These are phyloP conservation scores for Tilletia horrida DNA, from an alignment of 1,284 basidiomycete species.

Conservation along the genomic window DNA sequence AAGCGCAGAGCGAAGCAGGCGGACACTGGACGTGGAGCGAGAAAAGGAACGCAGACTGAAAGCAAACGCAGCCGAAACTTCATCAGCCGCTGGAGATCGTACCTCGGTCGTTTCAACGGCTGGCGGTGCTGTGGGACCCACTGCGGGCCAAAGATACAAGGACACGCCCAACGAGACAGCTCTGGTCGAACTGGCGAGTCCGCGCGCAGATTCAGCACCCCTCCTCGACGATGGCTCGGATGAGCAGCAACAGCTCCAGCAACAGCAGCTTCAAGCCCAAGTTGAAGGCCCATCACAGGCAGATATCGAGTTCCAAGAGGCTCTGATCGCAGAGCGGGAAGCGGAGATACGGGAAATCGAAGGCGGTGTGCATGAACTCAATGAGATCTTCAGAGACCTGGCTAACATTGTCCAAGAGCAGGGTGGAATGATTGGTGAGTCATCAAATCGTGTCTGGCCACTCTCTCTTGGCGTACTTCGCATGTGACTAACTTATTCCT, in stretches of 20 bases:
- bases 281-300: constrained; percentile 60
- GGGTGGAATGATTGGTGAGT: constrained; percentile 85
- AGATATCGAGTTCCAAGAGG: constrained; percentile 95
- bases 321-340: constrained; percentile 90
- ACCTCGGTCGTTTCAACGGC: constrained; percentile 23
- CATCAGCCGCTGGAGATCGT: constrained; percentile 4
- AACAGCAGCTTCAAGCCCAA: constrained; percentile 41
- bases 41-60: constrained; percentile 16
- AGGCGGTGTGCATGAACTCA: constrained; percentile 90
- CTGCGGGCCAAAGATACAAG: constrained; percentile 19
- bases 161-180: constrained; percentile 16
- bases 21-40: constrained; percentile 70
- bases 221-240: constrained; percentile 37
- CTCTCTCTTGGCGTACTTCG: neutral
- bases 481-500: neutral
- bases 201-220: constrained; percentile 5
- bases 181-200: constrained; percentile 16
- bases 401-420: constrained; percentile 93
- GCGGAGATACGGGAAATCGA: constrained; percentile 94
- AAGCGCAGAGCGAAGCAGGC: constrained; percentile 77
- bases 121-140: constrained; percentile 8
- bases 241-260: constrained; percentile 47
- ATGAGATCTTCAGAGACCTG: constrained; percentile 94
- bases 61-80: neutral
- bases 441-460: neutral